Conservation (phyloP, 108 stramenopile genomes). For the Skeletonema costatum region DNA sequence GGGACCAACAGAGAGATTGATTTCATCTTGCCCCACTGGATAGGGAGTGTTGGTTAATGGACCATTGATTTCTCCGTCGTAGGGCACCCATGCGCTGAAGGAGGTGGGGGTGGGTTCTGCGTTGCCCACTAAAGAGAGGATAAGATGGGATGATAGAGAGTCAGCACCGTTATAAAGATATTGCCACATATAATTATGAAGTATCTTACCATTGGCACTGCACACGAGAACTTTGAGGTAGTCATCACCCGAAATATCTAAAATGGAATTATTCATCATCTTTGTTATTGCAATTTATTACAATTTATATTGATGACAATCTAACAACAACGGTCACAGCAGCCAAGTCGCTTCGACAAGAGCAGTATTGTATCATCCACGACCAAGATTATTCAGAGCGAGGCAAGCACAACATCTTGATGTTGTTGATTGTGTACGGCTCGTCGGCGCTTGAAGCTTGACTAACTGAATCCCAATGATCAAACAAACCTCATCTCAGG, state of each 20-base stretch:
- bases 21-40: not conserved
- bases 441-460: no score
- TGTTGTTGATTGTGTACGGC: no score
- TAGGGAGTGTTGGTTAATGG: slow-evolving; percentile 1
- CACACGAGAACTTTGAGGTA: slow-evolving; percentile 17
- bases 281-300: not conserved
- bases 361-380: no score
- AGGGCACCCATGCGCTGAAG: slow-evolving; percentile 42
- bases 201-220: slow-evolving; percentile 22
- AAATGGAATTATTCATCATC: not conserved
- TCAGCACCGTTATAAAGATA: not conserved
- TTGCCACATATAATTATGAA: no score
- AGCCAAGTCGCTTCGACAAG: no score
- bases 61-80: slow-evolving; percentile 22
- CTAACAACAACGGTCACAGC: no score
- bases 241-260: not conserved
- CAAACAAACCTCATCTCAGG: no score
- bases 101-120: slow-evolving; percentile 45
- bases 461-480: no score
- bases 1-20: not conserved
- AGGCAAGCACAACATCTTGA: no score
- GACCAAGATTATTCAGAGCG: no score
- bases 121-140: slow-evolving; percentile 25
- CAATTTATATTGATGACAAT: no score
- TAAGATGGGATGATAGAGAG: not conserved